These are phyloP conservation scores for Cydonia oblonga DNA, from an alignment of 331 rosid genomes.

Conservation along the genomic window DNA sequence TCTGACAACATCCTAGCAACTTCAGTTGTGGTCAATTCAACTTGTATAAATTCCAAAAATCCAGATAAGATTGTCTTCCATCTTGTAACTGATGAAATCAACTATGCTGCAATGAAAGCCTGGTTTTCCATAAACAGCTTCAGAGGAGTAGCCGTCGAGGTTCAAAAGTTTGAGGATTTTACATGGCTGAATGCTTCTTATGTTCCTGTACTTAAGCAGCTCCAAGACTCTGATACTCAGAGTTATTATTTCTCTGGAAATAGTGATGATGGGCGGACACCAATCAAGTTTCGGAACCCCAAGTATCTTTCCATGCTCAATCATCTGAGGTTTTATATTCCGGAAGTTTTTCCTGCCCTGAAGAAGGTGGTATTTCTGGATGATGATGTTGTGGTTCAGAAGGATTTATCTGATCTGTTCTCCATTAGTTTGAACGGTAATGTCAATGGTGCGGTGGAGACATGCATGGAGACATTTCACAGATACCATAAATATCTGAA, in stretches of 20 bases:
- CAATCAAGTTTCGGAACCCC: slow-evolving; percentile 91
- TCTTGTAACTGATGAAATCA: slow-evolving; percentile 79
- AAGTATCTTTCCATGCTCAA: slow-evolving; percentile 93
- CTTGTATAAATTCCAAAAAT: slow-evolving; percentile 51
- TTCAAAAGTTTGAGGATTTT: slow-evolving; percentile 74
- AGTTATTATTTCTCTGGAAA: slow-evolving; percentile 84
- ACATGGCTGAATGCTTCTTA: slow-evolving; percentile 88
- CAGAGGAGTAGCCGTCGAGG: slow-evolving; percentile 64
- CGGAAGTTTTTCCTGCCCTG: slow-evolving; percentile 83
- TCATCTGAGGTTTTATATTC: slow-evolving; percentile 83
- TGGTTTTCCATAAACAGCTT: slow-evolving; percentile 75
- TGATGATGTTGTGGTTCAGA: slow-evolving; percentile 85
- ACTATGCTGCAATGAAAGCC: slow-evolving; percentile 81
- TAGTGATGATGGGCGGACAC: slow-evolving; percentile 56
- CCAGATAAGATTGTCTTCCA: slow-evolving; percentile 72
- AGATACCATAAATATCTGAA: slow-evolving; percentile 89
- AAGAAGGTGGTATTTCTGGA: slow-evolving; percentile 74
- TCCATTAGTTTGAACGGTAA: slow-evolving; percentile 61
- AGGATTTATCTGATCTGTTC: slow-evolving; percentile 72
- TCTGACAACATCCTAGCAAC: slow-evolving; percentile 84
- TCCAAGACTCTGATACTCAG: slow-evolving; percentile 85
- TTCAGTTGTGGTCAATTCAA: slow-evolving; percentile 83
- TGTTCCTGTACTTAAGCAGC: slow-evolving; percentile 95
- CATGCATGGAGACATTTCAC: slow-evolving; percentile 96
- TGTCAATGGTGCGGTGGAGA: slow-evolving; percentile 92